Conservation (phyloP, 441 rosid genomes). For the Euphorbia corollata region DNA sequence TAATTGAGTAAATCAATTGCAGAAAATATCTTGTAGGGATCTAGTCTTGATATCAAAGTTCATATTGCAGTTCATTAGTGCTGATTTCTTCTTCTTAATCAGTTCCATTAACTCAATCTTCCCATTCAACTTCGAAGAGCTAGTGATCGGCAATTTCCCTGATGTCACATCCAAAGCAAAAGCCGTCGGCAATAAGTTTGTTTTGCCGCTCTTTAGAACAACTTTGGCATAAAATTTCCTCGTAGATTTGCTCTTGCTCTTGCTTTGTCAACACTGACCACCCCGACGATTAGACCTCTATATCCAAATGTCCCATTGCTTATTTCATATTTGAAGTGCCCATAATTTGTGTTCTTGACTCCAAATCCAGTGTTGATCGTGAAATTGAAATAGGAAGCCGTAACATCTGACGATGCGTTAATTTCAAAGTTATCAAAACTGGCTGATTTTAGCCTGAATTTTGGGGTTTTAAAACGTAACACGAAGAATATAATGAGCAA, state of each 20-base stretch:
- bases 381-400: conserved; percentile 15
- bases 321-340: conserved; percentile 20
- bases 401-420: neutral
- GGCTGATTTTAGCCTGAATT: conserved; percentile 9
- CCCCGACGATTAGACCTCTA: conserved; percentile 21
- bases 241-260: conserved; percentile 21
- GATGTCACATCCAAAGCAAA: conserved; percentile 6
- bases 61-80: conserved; percentile 27
- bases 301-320: conserved; percentile 19
- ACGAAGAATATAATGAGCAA: conserved; percentile 3
- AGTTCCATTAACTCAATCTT: conserved; percentile 20
- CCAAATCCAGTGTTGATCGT: conserved; percentile 15
- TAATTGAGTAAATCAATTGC: conserved; percentile 10
- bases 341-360: conserved; percentile 26
- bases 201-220: neutral
- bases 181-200: neutral
- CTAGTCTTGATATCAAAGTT: conserved; percentile 8
- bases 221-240: conserved; percentile 12
- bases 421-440: neutral
- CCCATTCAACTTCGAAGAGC: conserved; percentile 19
- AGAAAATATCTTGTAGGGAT: conserved; percentile 13
- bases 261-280: conserved; percentile 10
- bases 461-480: conserved; percentile 12
- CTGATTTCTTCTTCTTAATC: conserved; percentile 25
- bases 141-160: conserved; percentile 12